These are phyloP conservation scores for Pseudogymnoascus sp. DNA, from an alignment of 2,329 filamentous ascomycete species.

Conservation along the genomic window DNA sequence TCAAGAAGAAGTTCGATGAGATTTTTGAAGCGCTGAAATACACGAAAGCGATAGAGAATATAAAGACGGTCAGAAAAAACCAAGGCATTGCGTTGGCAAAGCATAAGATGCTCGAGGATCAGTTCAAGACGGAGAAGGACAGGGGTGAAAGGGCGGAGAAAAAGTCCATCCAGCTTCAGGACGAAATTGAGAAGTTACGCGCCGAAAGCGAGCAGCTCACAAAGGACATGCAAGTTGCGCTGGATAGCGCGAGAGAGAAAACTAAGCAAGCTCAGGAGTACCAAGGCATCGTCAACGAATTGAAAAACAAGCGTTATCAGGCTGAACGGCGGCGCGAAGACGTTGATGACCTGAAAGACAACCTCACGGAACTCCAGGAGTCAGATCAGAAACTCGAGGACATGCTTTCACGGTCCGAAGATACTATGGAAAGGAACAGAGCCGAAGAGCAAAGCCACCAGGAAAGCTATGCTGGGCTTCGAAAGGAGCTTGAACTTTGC, in stretches of 20 bases:
- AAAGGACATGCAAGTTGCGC: constrained; percentile 52
- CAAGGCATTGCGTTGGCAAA: constrained; percentile 67
- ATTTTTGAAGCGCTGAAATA: constrained; percentile 98
- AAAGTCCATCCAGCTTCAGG: constrained; percentile 53
- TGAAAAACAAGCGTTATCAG: constrained; percentile 70
- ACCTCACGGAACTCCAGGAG: constrained; percentile 69
- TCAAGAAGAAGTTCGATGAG: constrained; percentile 94
- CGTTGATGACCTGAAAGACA: constrained; percentile 59
- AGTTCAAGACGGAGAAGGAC: constrained; percentile 77
- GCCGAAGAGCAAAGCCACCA: constrained; percentile 56
- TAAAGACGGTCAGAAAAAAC: constrained; percentile 77
- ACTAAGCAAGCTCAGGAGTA: constrained; percentile 67
- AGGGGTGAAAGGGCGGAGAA: constrained; percentile 66
- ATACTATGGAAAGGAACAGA: constrained; percentile 58
- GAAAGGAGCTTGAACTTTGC: constrained; percentile 36
- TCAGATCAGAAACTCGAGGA: constrained; percentile 67
- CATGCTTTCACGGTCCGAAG: constrained; percentile 68
- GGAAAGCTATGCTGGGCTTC: constrained; percentile 57
- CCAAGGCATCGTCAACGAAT: constrained; percentile 62
- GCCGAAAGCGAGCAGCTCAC: constrained; percentile 51
- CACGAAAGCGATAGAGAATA: constrained; percentile 92
- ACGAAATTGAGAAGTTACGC: constrained; percentile 54
- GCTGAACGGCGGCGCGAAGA: constrained; percentile 61
- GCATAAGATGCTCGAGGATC: constrained; percentile 64
- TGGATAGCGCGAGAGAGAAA: constrained; percentile 49